Evolutionary conservation across 257 asterid genomes (phyloP).

Genomic region (Solanum medicagineum): DNA sequence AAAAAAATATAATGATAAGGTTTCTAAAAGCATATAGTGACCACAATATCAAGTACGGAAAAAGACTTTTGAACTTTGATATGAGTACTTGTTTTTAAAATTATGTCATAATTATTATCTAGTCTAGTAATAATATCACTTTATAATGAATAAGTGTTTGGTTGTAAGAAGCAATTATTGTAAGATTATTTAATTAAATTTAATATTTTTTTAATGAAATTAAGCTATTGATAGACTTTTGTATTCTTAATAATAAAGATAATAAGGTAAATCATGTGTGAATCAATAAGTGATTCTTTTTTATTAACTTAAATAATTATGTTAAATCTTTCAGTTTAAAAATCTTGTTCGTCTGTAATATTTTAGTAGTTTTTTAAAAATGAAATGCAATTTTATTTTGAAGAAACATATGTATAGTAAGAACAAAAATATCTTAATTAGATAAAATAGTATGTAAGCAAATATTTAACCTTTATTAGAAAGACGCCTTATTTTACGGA

Average conservation of each 20-base stretch:
- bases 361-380: too few relatives aligned
- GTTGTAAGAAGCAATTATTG: neutral
- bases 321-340: too few relatives aligned
- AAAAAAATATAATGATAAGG: neutral
- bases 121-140: neutral
- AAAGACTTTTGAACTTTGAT: neutral
- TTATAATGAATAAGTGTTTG: neutral
- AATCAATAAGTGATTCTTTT: neutral
- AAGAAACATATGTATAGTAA: neutral
- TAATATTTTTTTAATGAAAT: neutral
- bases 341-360: too few relatives aligned
- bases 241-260: neutral
- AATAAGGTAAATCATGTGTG: neutral
- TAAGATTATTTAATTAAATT: neutral
- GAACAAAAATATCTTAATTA: neutral
- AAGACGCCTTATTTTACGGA: neutral
- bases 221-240: neutral
- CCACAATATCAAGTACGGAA: neutral
- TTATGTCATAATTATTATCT: neutral
- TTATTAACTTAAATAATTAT: too few relatives aligned
- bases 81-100: neutral
- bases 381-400: neutral
- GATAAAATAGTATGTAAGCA: too few relatives aligned
- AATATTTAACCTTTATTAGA: neutral
- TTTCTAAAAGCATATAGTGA: neutral